Conservation (phyloP, 179 eudicot genomes). For the Actinidia polygama region DNA sequence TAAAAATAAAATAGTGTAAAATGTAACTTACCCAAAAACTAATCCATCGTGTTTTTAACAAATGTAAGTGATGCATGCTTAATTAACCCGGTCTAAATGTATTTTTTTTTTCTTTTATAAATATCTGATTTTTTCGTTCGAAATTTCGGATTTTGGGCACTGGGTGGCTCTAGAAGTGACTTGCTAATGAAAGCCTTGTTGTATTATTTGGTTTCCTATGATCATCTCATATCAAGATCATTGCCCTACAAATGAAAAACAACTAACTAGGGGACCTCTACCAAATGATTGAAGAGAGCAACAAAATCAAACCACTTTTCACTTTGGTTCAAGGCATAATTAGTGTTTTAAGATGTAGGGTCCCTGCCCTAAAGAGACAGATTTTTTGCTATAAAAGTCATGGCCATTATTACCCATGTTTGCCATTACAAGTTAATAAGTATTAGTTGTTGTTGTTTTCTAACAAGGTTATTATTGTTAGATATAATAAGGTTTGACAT, state of each 20-base stretch:
- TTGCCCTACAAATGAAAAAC: background rate
- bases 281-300: slow-evolving; percentile 16
- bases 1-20: no score
- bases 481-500: slow-evolving; percentile 19
- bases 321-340: slow-evolving; percentile 19
- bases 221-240: background rate
- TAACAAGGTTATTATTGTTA: slow-evolving; percentile 15
- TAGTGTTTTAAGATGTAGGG: slow-evolving; percentile 11
- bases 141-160: no score
- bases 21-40: no score
- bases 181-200: no score
- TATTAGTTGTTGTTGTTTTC: background rate
- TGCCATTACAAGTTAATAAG: slow-evolving; percentile 19
- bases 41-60: no score
- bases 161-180: no score
- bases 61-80: no score
- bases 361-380: slow-evolving; percentile 15
- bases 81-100: no score
- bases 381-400: slow-evolving; percentile 6
- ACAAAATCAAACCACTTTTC: slow-evolving; percentile 22
- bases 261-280: background rate
- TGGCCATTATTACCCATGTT: slow-evolving; percentile 21
- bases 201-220: background rate
- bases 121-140: no score
- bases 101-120: no score